phyloP scores from a whole-genome alignment of 352 stramenopile genomes.

The Thraustotheca clavata region DNA sequence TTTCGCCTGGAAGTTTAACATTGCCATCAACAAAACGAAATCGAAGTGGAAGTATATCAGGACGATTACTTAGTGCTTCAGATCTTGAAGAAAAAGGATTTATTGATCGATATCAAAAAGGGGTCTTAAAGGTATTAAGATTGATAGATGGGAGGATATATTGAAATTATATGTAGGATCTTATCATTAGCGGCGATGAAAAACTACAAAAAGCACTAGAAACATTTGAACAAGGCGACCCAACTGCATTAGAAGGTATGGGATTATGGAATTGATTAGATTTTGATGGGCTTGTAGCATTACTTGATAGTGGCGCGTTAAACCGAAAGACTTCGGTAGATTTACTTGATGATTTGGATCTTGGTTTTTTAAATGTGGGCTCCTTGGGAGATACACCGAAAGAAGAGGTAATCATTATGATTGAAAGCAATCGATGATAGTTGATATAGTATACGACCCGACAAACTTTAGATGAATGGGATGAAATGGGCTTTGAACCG shows the following conservation, averaged over 20 bases:
- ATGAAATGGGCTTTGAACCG: slow-evolving; percentile 76
- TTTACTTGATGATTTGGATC: slow-evolving; percentile 74
- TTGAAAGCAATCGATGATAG: too few species aligned
- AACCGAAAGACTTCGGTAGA: slow-evolving; percentile 82
- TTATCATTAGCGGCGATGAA: slow-evolving; percentile 88
- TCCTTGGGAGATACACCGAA: slow-evolving; percentile 78
- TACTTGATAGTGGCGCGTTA: slow-evolving; percentile 71
- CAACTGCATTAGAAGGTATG: slow-evolving; percentile 59
- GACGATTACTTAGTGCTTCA: slow-evolving; percentile 76
- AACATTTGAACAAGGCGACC: slow-evolving; percentile 82
- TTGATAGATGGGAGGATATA: background rate
- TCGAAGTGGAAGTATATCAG: slow-evolving; percentile 76
- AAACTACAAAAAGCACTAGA: slow-evolving; percentile 83
- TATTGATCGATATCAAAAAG: slow-evolving; percentile 87
- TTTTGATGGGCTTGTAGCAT: slow-evolving; percentile 27
- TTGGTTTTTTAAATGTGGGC: slow-evolving; percentile 82
- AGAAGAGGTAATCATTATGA: slow-evolving; percentile 29
- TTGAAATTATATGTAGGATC: slow-evolving; percentile 39
- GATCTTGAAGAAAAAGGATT: slow-evolving; percentile 85
- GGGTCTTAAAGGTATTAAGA: slow-evolving; percentile 67
- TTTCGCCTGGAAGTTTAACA: slow-evolving; percentile 82
- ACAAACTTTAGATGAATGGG: slow-evolving; percentile 79
- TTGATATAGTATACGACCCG: slow-evolving; percentile 30
- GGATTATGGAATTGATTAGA: background rate
- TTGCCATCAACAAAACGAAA: slow-evolving; percentile 83